Base-by-base conservation (phyloP, 805 yeast species). In the Sporopachydermia lactativora region DNA sequence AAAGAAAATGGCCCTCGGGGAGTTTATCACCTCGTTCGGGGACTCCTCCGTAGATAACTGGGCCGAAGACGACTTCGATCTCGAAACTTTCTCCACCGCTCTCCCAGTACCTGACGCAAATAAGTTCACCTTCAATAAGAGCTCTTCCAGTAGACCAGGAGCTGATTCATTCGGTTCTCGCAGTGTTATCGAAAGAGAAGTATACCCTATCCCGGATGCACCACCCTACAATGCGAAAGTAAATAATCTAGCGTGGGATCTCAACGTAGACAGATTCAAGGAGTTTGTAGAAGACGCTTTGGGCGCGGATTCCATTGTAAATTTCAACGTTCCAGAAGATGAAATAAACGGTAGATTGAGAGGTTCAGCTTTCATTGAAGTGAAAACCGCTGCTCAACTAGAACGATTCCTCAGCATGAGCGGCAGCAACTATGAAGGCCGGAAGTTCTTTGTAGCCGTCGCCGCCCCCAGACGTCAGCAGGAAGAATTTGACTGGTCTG, bases 151-250 rank as follows among this genome's bases (percentile, higher is more conserved):
- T 24, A 24, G 31, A 24, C n/a, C 31, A 24, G 31, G 31, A 8
- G n/a, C 13, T 24, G 31, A 24, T 24, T 24, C 31, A 24, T 24
- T 24, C n/a, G 31, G 31, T 24, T 8, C 13, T n/a, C 8, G 31
- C 8, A n/a, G 31, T 24, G 31, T 8, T n/a, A 24, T 24, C 13
- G 13, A 24, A 24, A 24, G 31, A 61, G 68, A 65, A 34, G 88
- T 80, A 55, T 81, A 65, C 51, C 95, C 95, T 36, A 70, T 92
- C 45, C 99, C 99, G 37, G 92, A 85, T 52, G 70, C 64, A 40
- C 86, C 96, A 14, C 99, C 99, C 41, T 92, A 62, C 70, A 80
- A 82, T 53, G 96, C 95, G 13, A 75, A 84, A 58, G 69, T 89
- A 49, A 74, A 75, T 56, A 88, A 88, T 64, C 72, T 92, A 54